Evolutionary conservation across 1,139 yeast species (phyloP).

Genomic region (Blastobotrys niveus): DNA sequence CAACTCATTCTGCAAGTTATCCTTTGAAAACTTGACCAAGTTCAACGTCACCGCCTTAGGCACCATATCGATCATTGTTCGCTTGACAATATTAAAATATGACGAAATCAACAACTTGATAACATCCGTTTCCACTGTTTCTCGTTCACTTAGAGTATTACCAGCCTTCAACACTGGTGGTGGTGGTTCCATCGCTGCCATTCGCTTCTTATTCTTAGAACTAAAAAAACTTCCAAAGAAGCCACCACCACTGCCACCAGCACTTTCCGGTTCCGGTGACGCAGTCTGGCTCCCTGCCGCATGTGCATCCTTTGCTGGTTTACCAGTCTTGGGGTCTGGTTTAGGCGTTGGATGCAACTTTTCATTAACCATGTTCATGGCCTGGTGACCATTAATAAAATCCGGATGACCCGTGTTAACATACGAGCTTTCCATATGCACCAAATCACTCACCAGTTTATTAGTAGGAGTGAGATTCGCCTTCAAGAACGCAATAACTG

Average conservation of each 20-base stretch:
- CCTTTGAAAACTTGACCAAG: conserved; percentile 76
- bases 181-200: conserved; percentile 96
- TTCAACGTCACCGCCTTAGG: conserved; percentile 96
- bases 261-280: conserved; percentile 33
- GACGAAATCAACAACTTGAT: conserved; percentile 86
- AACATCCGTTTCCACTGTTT: conserved; percentile 94
- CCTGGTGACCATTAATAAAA: conserved; percentile 87
- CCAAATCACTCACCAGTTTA: conserved; percentile 75
- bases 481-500: conserved; percentile 74
- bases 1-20: conserved; percentile 83
- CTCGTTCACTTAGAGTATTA: conserved; percentile 92
- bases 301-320: conserved; percentile 25
- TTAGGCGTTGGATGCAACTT: conserved; percentile 75
- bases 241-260: conserved; percentile 39
- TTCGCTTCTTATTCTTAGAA: conserved; percentile 85
- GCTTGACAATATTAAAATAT: conserved; percentile 85
- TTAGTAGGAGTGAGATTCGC: conserved; percentile 80
- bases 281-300: conserved; percentile 27
- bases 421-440: conserved; percentile 82
- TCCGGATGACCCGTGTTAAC: conserved; percentile 98
- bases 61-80: conserved; percentile 86
- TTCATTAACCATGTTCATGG: conserved; percentile 91
- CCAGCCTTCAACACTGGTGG: conserved; percentile 93
- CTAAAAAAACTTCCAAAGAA: conserved; percentile 95
- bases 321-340: conserved; percentile 89